Conservation (phyloP, 2,329 filamentous ascomycete genomes). For the Elsinoe fawcettii region DNA sequence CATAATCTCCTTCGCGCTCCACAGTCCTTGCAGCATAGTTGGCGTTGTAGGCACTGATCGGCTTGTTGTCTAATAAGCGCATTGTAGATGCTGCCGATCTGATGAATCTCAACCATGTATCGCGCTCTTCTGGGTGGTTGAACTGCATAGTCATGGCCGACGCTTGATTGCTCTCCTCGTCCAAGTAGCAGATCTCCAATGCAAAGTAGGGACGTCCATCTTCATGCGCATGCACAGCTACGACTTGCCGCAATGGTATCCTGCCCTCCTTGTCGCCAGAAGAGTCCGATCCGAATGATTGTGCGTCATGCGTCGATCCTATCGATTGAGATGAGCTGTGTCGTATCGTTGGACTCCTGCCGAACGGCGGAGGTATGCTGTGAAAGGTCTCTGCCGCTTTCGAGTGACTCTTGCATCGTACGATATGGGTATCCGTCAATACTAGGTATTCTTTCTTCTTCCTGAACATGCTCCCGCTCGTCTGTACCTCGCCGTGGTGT, state of each 20-base stretch:
- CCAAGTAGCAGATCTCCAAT: slow-evolving; percentile 60
- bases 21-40: slow-evolving; percentile 56
- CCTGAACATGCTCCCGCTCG: slow-evolving; percentile 60
- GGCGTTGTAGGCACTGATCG: slow-evolving; percentile 52
- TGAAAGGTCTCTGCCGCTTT: slow-evolving; percentile 58
- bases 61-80: slow-evolving; percentile 43
- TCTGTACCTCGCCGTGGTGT: slow-evolving; percentile 63
- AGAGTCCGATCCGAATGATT: slow-evolving; percentile 42
- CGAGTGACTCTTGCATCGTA: slow-evolving; percentile 60
- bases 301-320: slow-evolving; percentile 54
- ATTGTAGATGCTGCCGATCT: slow-evolving; percentile 52
- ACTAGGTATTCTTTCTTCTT: slow-evolving; percentile 68
- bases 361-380: slow-evolving; percentile 29
- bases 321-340: slow-evolving; percentile 53
- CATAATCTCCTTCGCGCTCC: slow-evolving; percentile 61
- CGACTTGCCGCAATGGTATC: slow-evolving; percentile 57
- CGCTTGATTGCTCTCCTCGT: slow-evolving; percentile 55
- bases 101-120: slow-evolving; percentile 57
- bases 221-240: slow-evolving; percentile 59
- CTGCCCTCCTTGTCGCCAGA: slow-evolving; percentile 49
- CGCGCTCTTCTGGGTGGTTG: slow-evolving; percentile 55
- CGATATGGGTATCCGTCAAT: slow-evolving; percentile 59
- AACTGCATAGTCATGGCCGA: slow-evolving; percentile 59
- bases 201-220: slow-evolving; percentile 60
- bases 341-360: slow-evolving; percentile 40